Percentiles rank a stretch among this genome's conserved stretches.
phyloP scores from a whole-genome alignment of 2,329 filamentous ascomycete genomes.

The Teratosphaeria nubilosa region DNA sequence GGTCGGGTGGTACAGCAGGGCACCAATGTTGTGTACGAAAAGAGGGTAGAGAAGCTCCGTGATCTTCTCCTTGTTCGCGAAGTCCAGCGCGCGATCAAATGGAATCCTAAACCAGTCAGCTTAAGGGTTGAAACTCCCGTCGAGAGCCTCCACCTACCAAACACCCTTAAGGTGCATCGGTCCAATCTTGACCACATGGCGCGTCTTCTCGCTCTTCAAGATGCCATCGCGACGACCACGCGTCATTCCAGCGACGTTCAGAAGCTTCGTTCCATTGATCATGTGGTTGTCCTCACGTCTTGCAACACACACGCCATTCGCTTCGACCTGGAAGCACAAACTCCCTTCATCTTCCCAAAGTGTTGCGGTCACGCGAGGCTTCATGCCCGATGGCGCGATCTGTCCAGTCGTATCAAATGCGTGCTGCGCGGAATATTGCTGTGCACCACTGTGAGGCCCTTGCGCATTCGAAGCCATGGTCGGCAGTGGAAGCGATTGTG shows the following conservation, averaged over 20 bases:
- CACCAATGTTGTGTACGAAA: constrained; percentile 95
- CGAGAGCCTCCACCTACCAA: constrained; percentile 52
- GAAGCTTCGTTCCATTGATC: constrained; percentile 95
- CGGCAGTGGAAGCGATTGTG: constrained; percentile 56
- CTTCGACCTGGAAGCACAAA: constrained; percentile 94
- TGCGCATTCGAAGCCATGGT: constrained; percentile 23
- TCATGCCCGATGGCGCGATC: constrained; percentile 84
- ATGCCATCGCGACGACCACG: constrained; percentile 90
- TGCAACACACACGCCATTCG: constrained; percentile 89
- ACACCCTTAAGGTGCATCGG: constrained; percentile 98
- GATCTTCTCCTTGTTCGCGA: constrained; percentile 99
- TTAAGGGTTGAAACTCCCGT: constrained; percentile 7
- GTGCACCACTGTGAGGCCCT: constrained; percentile 6
- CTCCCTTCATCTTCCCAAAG: constrained; percentile 98
- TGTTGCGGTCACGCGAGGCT: constrained; percentile 90
- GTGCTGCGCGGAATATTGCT: constrained; percentile 13
- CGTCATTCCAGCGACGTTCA: constrained; percentile 98
- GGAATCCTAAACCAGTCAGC: constrained; percentile 63
- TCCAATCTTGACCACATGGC: constrained; percentile 96
- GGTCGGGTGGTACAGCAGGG: constrained; percentile 83
- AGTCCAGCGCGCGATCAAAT: constrained; percentile 92
- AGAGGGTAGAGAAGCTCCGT: constrained; percentile 89
- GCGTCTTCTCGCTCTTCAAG: constrained; percentile 91
- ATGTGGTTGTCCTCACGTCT: constrained; percentile 96
- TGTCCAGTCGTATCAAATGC: constrained; percentile 84